Base-by-base conservation (phyloP, 2,329 filamentous ascomycete species). In the Pleoardoris graminearum region DNA sequence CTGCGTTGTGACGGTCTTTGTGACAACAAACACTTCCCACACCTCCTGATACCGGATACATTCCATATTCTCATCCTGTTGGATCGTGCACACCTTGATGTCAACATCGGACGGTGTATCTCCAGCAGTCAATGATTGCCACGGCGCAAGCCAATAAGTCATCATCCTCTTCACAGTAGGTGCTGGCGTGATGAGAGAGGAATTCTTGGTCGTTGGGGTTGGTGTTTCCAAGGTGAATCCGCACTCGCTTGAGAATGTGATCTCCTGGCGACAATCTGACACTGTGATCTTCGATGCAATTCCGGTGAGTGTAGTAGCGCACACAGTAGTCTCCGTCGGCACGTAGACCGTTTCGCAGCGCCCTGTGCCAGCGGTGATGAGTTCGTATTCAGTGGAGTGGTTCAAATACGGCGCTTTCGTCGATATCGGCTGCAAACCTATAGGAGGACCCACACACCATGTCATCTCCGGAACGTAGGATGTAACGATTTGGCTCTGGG, bases 161-260 rank as follows among this genome's bases (percentile, higher is more conserved):
- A 73, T 76, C 25, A 76, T 59, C 0, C 65, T 67, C 49, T 73
- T 69, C 21, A 78, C 61, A 1, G 66, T 71, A 2, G 74, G 75
- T 2, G 68, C 63, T 2, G 73, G 68, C 0, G 76, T 77, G 44
- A 75, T 73, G 6, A 66, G 49, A 4, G 58, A 51, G 27, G 56
- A 56, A 41, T 55, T 51, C 4, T 22, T 48, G 4, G 51, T 61
- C 4, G 55, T 52, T 5, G 72, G 66, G 8, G 67, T 69, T 1
- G 75, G 71, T 4, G 68, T 73, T 5, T 70, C 69, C n/a, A 78
- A 55, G 1, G 67, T 67, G 58, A 72, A 76, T n/a, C 75, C 76
- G 43, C 72, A 75, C 39, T 77, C 70, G 44, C 70, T 77, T 1
- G 76, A 78, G 57, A 78, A 79, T 3, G 76, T 78, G 42, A 79